Percentiles rank a stretch among this genome's conserved stretches.
Conservation (phyloP, 352 stramenopile genomes). For the Thraustochytrium striatum region DNA sequence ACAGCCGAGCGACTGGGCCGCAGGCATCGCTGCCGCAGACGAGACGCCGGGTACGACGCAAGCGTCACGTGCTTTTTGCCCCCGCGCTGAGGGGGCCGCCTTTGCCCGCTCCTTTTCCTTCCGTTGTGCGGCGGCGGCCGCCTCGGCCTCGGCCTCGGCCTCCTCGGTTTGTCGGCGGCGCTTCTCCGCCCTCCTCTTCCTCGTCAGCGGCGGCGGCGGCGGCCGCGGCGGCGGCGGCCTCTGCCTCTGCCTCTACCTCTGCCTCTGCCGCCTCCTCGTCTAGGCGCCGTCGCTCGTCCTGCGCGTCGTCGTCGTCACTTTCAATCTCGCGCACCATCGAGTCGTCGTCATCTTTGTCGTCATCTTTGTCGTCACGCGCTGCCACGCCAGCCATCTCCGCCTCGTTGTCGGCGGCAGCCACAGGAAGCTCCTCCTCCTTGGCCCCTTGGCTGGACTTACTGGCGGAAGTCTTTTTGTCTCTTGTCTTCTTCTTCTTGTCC, state of each 20-base stretch:
- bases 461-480: too few species aligned
- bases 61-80: neutral
- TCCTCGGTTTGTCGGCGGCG: neutral
- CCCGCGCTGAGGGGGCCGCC: neutral
- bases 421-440: too few species aligned
- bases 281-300: neutral
- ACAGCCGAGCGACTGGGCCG: neutral
- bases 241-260: too few species aligned
- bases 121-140: too few species aligned
- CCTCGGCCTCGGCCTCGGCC: too few species aligned
- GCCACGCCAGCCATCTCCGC: neutral
- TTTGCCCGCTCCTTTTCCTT: neutral
- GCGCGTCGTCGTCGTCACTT: neutral
- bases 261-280: too few species aligned
- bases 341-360: neutral
- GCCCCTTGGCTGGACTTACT: too few species aligned
- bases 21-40: neutral
- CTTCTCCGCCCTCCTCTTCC: too few species aligned
- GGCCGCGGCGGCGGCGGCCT: too few species aligned
- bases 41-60: constrained; percentile 3
- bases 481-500: too few species aligned
- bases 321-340: too few species aligned
- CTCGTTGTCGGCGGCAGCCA: neutral
- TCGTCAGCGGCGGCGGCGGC: too few species aligned
- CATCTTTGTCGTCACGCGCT: neutral